Base-by-base conservation (phyloP, 257 asterid species). In the Lycium ferocissimum region DNA sequence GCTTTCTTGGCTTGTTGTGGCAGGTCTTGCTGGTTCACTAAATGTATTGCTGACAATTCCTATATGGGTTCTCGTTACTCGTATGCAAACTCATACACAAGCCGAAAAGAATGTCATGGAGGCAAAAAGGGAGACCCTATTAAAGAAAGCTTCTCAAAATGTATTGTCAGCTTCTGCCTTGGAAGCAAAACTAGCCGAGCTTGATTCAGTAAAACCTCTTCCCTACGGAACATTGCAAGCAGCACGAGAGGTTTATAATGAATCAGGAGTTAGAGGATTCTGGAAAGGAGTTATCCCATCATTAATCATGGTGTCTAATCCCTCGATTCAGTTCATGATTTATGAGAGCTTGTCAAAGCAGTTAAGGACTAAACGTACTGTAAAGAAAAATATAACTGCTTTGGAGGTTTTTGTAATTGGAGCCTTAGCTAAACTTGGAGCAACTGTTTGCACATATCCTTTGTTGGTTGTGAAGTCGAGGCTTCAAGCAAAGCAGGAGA, bases 71-170 rank as follows among this genome's bases (percentile, higher is more conserved):
- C 94, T 95, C 65, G 99, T 95, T 87, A 95, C 98, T 79, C 98
- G 97, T 72, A 95, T 95, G 99, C 99, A 95, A 97, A 95, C 99
- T 59, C 96, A 94, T 82, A 94, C 99, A 61, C 99, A 95, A 92
- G 99, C 97, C 6, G 97, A 92, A 89, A 91, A 87, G 79, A 95
- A 95, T 89, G 89, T 94, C 20, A 20, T 88, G 83, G 99, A 94
- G 94, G 93, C 95, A 58, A 94, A 88, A 86, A 93, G 85, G 92
- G 96, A 93, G 87, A 91, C 94, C 87, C 72, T 95, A 84, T 87
- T 93, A 47, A 88, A 91, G 91, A 92, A 93, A 90, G 91, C 93
- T 84, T 85, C 91, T 83, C 92, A 83, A 87, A 89, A 89, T 84
- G 84, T 6, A 81, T 65, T 82, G 53, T 84, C 78, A 62, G 83